These are phyloP conservation scores for Grammothele lineata DNA, from an alignment of 768 basidiomycete genomes.

Conservation along the genomic window DNA sequence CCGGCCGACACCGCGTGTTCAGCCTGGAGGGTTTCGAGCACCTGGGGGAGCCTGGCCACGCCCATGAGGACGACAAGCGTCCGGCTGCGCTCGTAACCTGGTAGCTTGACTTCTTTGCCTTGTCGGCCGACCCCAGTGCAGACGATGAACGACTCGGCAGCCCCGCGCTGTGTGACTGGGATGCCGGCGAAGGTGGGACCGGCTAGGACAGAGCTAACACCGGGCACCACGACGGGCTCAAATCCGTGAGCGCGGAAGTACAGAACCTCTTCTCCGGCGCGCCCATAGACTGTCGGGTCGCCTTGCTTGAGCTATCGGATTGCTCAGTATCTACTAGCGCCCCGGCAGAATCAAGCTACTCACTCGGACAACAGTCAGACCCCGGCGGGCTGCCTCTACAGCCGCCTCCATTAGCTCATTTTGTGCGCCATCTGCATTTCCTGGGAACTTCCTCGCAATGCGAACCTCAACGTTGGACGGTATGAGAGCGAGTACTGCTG, in stretches of 20 bases:
- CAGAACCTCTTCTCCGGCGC: slow-evolving; percentile 91
- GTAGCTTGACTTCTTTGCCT: slow-evolving; percentile 80
- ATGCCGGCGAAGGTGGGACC: slow-evolving; percentile 88
- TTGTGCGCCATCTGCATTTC: slow-evolving; percentile 94
- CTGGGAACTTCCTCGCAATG: slow-evolving; percentile 96
- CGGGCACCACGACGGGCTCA: slow-evolving; percentile 83
- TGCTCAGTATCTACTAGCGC: background rate
- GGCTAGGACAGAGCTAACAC: slow-evolving; percentile 85
- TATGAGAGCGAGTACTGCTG: slow-evolving; percentile 80
- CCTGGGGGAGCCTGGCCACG: slow-evolving; percentile 75
- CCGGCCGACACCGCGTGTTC: slow-evolving; percentile 5
- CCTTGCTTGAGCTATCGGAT: slow-evolving; percentile 84
- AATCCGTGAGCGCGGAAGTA: slow-evolving; percentile 87
- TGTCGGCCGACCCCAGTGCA: slow-evolving; percentile 92
- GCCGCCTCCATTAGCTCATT: slow-evolving; percentile 93
- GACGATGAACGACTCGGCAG: slow-evolving; percentile 82
- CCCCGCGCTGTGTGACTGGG: slow-evolving; percentile 93
- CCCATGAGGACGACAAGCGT: slow-evolving; percentile 93
- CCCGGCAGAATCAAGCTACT: slow-evolving; percentile 29
- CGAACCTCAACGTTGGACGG: slow-evolving; percentile 68
- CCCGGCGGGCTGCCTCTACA: slow-evolving; percentile 72
- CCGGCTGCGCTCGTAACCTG: slow-evolving; percentile 77
- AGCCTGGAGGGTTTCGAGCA: slow-evolving; percentile 56
- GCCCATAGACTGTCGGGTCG: slow-evolving; percentile 92
- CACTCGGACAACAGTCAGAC: slow-evolving; percentile 84